These are phyloP conservation scores for Blastocystis sp. DNA, from an alignment of 352 stramenopile species.

Conservation along the genomic window DNA sequence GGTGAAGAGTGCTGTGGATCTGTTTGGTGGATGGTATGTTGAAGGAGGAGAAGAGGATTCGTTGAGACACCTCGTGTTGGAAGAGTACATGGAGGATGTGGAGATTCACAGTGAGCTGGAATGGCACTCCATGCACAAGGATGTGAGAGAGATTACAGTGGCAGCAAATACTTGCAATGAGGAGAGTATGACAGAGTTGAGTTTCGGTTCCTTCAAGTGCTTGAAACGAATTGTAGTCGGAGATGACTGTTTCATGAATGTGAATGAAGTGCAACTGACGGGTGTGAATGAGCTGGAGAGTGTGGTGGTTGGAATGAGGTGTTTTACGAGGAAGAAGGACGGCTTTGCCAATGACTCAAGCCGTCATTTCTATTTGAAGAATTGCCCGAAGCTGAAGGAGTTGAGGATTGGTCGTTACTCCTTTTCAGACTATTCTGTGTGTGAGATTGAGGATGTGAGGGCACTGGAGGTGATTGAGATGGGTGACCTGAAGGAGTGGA, in stretches of 20 bases:
- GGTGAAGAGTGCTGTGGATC: background rate
- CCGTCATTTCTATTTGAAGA: background rate
- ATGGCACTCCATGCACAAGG: background rate
- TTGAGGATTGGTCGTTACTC: background rate
- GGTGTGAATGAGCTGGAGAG: background rate
- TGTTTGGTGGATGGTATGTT: background rate
- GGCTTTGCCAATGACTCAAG: background rate
- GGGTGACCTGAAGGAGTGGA: background rate
- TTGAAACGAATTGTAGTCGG: background rate
- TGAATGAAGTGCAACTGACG: background rate
- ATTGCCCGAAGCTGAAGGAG: background rate
- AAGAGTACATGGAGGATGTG: background rate
- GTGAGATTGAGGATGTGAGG: background rate
- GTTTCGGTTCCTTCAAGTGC: background rate
- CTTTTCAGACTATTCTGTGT: background rate
- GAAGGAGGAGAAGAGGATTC: background rate
- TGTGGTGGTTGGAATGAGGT: background rate
- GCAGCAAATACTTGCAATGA: background rate
- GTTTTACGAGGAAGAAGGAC: background rate
- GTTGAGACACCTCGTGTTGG: too few species aligned
- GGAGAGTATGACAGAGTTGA: background rate
- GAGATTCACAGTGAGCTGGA: background rate
- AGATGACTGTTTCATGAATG: background rate
- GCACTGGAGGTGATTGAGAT: background rate
- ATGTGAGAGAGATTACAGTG: background rate